phyloP scores from a whole-genome alignment of 1,284 basidiomycete species.

The Puccinia novopanici region DNA sequence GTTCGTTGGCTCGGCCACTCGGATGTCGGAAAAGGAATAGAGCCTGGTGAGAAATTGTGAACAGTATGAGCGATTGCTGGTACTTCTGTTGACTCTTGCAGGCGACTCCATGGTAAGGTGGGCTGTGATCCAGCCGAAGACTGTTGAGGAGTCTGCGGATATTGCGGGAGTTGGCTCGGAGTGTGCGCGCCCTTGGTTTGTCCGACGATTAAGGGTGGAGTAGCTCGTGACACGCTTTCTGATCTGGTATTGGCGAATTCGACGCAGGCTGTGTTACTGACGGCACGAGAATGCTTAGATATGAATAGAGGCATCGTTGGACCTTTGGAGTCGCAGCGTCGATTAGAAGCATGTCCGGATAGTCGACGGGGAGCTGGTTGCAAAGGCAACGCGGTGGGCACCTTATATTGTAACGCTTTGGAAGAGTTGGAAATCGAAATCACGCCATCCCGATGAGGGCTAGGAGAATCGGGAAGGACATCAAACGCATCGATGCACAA shows the following conservation, averaged over 20 bases:
- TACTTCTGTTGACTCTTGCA: conserved; percentile 1
- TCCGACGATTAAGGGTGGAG: background rate
- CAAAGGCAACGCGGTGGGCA: background rate
- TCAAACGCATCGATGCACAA: background rate
- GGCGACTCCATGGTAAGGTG: background rate
- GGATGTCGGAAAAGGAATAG: conserved; percentile 26
- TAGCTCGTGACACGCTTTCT: background rate
- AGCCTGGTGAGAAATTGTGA: background rate
- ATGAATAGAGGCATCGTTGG: conserved; percentile 25
- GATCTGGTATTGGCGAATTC: background rate
- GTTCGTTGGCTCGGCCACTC: conserved; percentile 9
- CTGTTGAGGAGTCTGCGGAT: conserved; percentile 15
- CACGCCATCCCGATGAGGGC: background rate
- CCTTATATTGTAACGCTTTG: conserved; percentile 13
- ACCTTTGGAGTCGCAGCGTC: background rate
- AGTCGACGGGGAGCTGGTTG: conserved; percentile 32
- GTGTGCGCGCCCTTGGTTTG: no score
- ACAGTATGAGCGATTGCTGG: background rate
- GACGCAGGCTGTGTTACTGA: background rate
- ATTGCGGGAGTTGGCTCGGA: background rate
- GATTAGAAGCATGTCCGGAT: background rate
- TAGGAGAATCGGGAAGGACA: background rate
- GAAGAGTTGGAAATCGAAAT: conserved; percentile 23
- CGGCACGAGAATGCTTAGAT: conserved; percentile 29
- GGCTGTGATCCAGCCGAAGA: background rate